Evolutionary conservation across 305 asterid genomes (phyloP), one percentile per base, ranked within the genome.

Genomic region (Fraxinus angustifolia): DNA sequence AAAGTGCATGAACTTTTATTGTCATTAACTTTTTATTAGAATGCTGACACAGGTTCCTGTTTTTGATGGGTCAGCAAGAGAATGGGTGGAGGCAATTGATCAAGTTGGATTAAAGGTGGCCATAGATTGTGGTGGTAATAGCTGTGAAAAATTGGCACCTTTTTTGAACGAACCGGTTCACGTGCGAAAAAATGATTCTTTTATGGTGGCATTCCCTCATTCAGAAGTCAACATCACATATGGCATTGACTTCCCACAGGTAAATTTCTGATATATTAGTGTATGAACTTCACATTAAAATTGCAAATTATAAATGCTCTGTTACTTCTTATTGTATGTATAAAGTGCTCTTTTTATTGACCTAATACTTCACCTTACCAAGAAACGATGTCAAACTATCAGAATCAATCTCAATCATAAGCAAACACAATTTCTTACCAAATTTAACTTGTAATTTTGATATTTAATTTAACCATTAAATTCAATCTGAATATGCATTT

Each of bases 31-130:
- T 77, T 75, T 58, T 73, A 73, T 72, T 71, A 65, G 45, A 78
- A 62, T 82, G 76, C 83, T 48, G 73, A 76, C 77, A 38, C 94
- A 94, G 98, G 94, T 96, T 84, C 99, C 99, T 85, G 92, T 96
- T 78, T 91, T 94, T 82, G 98, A 96, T 85, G 99, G 99, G 75
- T 96, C 99, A 58, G 94, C 97, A 68, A 92, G 90, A 84, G 97
- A 91, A 84, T 96, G 99, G 99, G 91, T 92, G 73, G 92, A 89
- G 65, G 98, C 95, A 40, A 89, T 96, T 86, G 73, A 86, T 78
- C 87, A 92, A 85, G 95, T 86, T 76, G 99, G 99, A 80, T 78
- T 94, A 79, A 84, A 86, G 84, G 95, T 85, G 77, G 97, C 99
- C 58, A 83, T 80, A 56, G 93, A 92, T 84, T 56, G 73, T 79